Evolutionary conservation across 1,284 basidiomycete genomes (phyloP), one percentile per base, ranked within the genome.

Genomic region (Cryptococcus floricola): DNA sequence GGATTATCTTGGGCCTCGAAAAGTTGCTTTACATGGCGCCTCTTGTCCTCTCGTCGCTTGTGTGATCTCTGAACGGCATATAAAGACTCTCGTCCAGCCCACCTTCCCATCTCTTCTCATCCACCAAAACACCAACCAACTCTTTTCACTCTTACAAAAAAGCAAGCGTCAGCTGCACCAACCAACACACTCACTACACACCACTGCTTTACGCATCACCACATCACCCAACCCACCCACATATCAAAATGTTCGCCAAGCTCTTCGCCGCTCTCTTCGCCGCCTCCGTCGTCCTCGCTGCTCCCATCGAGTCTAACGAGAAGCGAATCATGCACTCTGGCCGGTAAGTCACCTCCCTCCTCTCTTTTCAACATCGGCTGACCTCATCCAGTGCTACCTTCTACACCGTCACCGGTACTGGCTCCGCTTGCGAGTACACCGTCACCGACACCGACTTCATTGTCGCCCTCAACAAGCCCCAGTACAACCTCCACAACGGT

Each of bases 381-480:
- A 12, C 27, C 18, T 34, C 49, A 27, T 38, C 27, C 44, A 56
- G 54, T 45, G 64, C 63, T 5, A 74, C 71, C 57, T 71, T 63
- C 65, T 74, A 69, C 62, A 58, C 60, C 18, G 61, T 70, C 61
- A 57, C 60, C 18, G 61, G 63, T 54, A 68, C 67, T 50, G 60
- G 66, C 52, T 67, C 69, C 58, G 57, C 58, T 25, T 67, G 65
- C 56, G 73, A 67, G 41, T 67, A 63, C 59, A 61, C 39, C 53
- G 69, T 69, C 65, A 41, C 37, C 41, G 59, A 71, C 61, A 43
- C 46, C 18, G 71, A 74, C 60, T 54, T 46, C 37, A 66, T 74
- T 50, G 71, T 73, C 50, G 73, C 73, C 51, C 50, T 76, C 44
- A 71, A 71, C 68, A 48, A 52, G 14, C 50, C 58, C 49, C 60